Base-by-base conservation (phyloP, 2,329 filamentous ascomycete species). In the Apiospora malaysiana region DNA sequence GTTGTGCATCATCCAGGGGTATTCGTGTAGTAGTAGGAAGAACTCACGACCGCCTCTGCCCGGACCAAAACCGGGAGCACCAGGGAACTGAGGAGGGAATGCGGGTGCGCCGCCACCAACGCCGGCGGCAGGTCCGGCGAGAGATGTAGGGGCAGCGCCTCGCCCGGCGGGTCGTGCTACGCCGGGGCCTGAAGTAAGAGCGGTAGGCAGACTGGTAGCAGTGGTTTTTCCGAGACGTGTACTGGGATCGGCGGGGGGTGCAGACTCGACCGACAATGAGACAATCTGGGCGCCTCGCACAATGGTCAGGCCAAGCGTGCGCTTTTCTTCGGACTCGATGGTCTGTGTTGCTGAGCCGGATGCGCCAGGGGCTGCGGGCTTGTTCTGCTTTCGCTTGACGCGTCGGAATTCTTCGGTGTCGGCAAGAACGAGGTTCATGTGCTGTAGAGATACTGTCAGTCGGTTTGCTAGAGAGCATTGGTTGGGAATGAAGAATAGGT, bases 361-460 rank as follows among this genome's bases (percentile, higher is more conserved):
- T 75, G 90, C 86, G 73, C 88, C 88, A 27, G 91, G 89, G 59
- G 92, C 90, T 68, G 88, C 83, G 69, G 89, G 85, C 85, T 96
- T 97, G 77, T 90, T 88, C 77, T 92, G 90, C 86, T 93, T 95
- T 83, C 93, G 90, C 86, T 96, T 97, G 73, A 95, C 92, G 80
- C 93, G 93, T 81, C 95, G 93, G 83, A 97, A 98, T 83, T 98
- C 95, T 89, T 99, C 96, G 76, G 96, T 98, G 80, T 99, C 96
- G 83, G 95, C 96, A 74, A 99, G 93, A 73, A 99, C 96, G 75
- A 99, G 90, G 83, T 99, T 99, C 96, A 99, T 99, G 84, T 99
- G 96, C 94, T 97, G 12, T 14, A 75, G 68, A 69, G 27, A 3
- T 45, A 5, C 23, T 42, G 73, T 69, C 71, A 73, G 42, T 23